Percentiles rank a stretch among this genome's conserved stretches.
phyloP scores from a whole-genome alignment of 352 stramenopile genomes.

The Pythium aquatile region DNA sequence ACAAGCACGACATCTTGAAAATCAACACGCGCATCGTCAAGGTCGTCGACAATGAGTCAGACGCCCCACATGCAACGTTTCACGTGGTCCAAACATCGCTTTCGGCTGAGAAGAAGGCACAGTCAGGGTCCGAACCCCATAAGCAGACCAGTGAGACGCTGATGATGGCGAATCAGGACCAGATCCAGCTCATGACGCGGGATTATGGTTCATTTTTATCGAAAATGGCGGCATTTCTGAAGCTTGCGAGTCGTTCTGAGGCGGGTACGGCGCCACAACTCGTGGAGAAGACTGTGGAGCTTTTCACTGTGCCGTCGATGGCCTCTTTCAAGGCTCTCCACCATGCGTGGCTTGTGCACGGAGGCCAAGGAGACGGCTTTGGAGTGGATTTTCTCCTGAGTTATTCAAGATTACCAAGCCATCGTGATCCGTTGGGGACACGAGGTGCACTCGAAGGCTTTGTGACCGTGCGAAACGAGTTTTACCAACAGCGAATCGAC shows the following conservation, averaged over 20 bases:
- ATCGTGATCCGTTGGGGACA: conserved; percentile 12
- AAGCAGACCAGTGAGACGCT: not conserved
- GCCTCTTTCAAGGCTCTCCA: not conserved
- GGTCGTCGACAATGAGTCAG: not conserved
- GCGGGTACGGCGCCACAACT: not conserved
- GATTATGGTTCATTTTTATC: conserved; percentile 5
- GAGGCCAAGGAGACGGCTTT: not conserved
- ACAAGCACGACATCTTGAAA: conserved; percentile 2
- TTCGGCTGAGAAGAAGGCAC: not conserved
- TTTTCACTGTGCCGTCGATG: conserved; percentile 1
- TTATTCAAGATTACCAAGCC: not conserved
- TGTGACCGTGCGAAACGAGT: conserved; percentile 1
- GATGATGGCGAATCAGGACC: conserved; percentile 4
- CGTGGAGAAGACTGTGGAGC: not conserved
- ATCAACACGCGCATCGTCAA: conserved; percentile 14
- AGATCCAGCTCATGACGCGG: not conserved
- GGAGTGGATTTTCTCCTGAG: conserved; percentile 5
- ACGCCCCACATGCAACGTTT: not conserved
- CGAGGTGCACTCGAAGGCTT: conserved; percentile 10
- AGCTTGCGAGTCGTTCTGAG: not conserved
- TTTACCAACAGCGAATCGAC: conserved; percentile 10
- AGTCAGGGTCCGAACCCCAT: not conserved
- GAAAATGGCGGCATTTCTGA: conserved; percentile 4
- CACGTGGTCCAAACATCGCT: not conserved
- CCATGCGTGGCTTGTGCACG: not conserved